Conservation (phyloP, 148 eudicot genomes). For the Fagopyrum esculentum region DNA sequence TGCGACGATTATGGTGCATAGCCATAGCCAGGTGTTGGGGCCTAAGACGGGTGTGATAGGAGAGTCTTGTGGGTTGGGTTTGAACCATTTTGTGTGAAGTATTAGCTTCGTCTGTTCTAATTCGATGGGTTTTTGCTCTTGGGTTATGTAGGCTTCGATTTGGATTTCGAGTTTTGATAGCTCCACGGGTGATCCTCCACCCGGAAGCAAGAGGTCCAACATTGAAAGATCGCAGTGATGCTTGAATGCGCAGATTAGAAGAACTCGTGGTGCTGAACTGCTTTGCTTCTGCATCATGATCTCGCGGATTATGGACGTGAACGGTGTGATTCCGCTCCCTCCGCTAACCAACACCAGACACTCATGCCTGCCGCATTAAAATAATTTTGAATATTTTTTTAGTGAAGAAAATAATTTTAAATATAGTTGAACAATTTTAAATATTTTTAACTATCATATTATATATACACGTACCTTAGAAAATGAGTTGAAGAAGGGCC, state of each 20-base stretch:
- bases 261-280: constrained; percentile 14
- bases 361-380: constrained; percentile 24
- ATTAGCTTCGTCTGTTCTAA: constrained; percentile 9
- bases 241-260: constrained; percentile 37
- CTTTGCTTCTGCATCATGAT: constrained; percentile 21
- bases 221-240: constrained; percentile 33
- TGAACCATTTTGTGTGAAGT: constrained; percentile 38
- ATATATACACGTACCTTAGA: constrained; percentile 16
- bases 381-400: no score
- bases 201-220: constrained; percentile 41
- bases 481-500: constrained; percentile 37
- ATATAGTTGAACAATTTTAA: no score
- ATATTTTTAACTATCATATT: no score
- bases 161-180: constrained; percentile 26
- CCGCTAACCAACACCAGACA: constrained; percentile 42
- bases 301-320: constrained; percentile 43
- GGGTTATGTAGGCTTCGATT: constrained; percentile 41
- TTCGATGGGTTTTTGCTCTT: constrained; percentile 25
- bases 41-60: constrained; percentile 40
- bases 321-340: constrained; percentile 49
- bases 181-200: constrained; percentile 11
- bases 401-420: background rate
- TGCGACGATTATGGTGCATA: constrained; percentile 25
- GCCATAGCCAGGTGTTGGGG: constrained; percentile 40
- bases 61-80: constrained; percentile 29